Evolutionary conservation across 1,284 basidiomycete species (phyloP).

Genomic region (Cutaneotrichosporon daszewskae): DNA sequence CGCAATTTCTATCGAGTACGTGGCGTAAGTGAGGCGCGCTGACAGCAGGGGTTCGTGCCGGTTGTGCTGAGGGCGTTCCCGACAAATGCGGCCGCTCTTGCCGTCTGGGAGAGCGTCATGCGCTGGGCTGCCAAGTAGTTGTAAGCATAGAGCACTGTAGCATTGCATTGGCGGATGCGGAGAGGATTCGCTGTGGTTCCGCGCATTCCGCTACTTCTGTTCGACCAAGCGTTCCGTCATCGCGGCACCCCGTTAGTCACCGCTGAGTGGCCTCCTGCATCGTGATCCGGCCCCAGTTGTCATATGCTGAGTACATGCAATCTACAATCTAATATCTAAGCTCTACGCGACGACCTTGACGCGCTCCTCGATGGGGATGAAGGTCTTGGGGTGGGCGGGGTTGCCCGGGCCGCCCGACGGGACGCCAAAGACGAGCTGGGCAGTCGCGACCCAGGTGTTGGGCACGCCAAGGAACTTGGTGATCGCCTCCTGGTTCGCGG

Average conservation of each 20-base stretch:
- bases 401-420: constrained; percentile 9
- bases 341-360: constrained; percentile 6
- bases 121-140: constrained; percentile 18
- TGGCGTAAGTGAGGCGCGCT: constrained; percentile 4
- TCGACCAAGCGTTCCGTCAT: no score
- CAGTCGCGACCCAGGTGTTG: constrained; percentile 36
- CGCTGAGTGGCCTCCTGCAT: no score
- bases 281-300: no score
- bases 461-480: constrained; percentile 36
- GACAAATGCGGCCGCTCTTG: constrained; percentile 46
- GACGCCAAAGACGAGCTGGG: constrained; percentile 47
- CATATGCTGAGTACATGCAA: no score
- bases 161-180: not conserved
- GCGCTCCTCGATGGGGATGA: constrained; percentile 13
- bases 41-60: constrained; percentile 42
- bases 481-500: constrained; percentile 25
- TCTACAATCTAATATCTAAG: not conserved
- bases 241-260: no score
- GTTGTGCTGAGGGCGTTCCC: constrained; percentile 46
- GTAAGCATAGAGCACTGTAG: not conserved
- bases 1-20: constrained; percentile 45
- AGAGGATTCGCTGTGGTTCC: no score
- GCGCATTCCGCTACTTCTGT: no score
- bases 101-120: constrained; percentile 48
- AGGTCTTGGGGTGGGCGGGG: constrained; percentile 28